Evolutionary conservation across 148 eudicot species (phyloP).

Genomic region (Persicaria tinctoria): DNA sequence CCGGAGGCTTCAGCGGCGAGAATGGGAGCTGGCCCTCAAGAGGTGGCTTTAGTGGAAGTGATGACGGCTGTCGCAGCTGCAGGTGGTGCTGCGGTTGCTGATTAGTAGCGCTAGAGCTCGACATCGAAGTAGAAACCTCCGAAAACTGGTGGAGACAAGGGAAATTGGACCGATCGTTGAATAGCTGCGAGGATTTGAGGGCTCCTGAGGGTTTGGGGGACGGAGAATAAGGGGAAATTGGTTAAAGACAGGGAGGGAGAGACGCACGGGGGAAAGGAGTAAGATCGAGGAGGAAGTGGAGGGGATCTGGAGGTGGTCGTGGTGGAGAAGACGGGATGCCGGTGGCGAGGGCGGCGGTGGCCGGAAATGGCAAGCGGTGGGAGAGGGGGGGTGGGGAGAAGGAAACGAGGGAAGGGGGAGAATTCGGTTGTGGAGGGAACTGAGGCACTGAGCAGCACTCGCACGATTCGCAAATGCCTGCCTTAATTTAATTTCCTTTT

Average conservation of each 20-base stretch:
- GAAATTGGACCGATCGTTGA: constrained; percentile 12
- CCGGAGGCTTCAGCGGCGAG: constrained; percentile 57
- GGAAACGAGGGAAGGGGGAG: constrained; percentile 16
- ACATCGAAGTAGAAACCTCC: constrained; percentile 18
- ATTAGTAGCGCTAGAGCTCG: constrained; percentile 23
- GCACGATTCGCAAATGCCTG: background rate
- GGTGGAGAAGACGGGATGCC: background rate
- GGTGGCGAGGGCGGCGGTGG: constrained; percentile 1
- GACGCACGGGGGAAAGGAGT: background rate
- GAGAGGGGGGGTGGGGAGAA: constrained; percentile 11
- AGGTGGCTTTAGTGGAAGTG: constrained; percentile 12
- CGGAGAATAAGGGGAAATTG: background rate
- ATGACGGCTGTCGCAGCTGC: constrained; percentile 20
- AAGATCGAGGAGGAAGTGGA: background rate
- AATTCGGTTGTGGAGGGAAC: constrained; percentile 82
- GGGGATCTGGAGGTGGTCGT: background rate
- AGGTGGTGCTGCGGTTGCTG: constrained; percentile 2
- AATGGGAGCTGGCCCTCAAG: constrained; percentile 41
- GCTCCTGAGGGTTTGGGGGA: constrained; percentile 9
- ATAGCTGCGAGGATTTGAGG: constrained; percentile 1
- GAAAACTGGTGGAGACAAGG: background rate
- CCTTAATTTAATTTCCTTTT: constrained; percentile 2
- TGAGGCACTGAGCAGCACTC: constrained; percentile 32
- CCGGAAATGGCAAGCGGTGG: constrained; percentile 3
- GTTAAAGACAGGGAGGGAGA: constrained; percentile 3